phyloP scores from a whole-genome alignment of 306 rosid species.

The Vigna reflexopilosa region DNA sequence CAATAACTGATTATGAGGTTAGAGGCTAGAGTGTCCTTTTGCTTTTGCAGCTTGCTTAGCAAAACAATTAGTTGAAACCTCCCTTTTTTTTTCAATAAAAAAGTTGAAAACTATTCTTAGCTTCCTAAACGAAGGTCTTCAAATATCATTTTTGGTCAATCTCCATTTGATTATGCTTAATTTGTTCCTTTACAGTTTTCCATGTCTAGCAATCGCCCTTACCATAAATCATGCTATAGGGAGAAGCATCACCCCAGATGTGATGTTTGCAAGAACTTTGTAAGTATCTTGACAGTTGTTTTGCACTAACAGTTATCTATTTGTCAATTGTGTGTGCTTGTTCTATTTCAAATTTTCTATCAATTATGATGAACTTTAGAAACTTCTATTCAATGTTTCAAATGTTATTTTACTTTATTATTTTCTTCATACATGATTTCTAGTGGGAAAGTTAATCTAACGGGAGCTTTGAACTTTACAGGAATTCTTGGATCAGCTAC shows the following conservation, averaged over 20 bases:
- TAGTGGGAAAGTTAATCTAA: too few species aligned
- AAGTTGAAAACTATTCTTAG: conserved; percentile 21
- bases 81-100: background rate
- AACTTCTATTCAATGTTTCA: too few species aligned
- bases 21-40: conserved; percentile 18
- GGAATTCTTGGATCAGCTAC: background rate
- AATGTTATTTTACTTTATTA: too few species aligned
- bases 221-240: conserved; percentile 89
- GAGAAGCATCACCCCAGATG: conserved; percentile 92
- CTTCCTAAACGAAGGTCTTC: conserved; percentile 28
- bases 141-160: conserved; percentile 14
- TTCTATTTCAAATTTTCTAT: conserved; percentile 30
- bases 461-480: background rate
- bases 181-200: conserved; percentile 75
- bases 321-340: conserved; percentile 30
- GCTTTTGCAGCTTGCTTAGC: conserved; percentile 25
- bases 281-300: conserved; percentile 56
- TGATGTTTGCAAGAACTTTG: conserved; percentile 87
- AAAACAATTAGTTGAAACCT: conserved; percentile 17
- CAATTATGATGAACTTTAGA: background rate
- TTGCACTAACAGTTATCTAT: conserved; percentile 33
- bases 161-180: conserved; percentile 34
- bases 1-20: conserved; percentile 94
- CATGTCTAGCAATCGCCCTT: conserved; percentile 77
- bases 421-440: too few species aligned